Percentiles rank a stretch among this genome's conserved stretches.
These are phyloP conservation scores for Westerdykella sp. DNA, from an alignment of 2,329 filamentous ascomycete species.

Conservation along the genomic window DNA sequence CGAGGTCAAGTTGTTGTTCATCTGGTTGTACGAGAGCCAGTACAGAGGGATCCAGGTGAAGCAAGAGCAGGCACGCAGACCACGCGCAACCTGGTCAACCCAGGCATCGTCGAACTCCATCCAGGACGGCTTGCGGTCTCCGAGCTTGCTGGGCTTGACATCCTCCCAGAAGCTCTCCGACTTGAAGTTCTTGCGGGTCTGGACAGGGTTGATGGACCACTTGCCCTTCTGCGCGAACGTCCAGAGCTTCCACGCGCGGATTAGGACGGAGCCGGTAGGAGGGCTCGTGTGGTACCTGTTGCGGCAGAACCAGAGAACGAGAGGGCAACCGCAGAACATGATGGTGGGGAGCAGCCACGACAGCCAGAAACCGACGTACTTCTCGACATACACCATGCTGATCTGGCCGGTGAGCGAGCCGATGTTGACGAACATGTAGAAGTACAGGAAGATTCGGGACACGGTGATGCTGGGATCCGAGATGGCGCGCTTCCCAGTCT, in stretches of 20 bases:
- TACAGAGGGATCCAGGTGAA: slow-evolving; percentile 50
- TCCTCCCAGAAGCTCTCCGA: slow-evolving; percentile 58
- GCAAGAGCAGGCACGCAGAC: slow-evolving; percentile 35
- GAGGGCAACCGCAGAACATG: slow-evolving; percentile 57
- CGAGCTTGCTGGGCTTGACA: slow-evolving; percentile 61
- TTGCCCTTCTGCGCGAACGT: slow-evolving; percentile 57
- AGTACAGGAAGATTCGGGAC: slow-evolving; percentile 52
- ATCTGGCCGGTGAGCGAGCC: slow-evolving; percentile 58
- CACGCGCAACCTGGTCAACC: slow-evolving; percentile 54
- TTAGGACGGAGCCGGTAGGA: slow-evolving; percentile 65
- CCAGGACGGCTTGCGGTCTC: slow-evolving; percentile 56
- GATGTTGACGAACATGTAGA: slow-evolving; percentile 35
- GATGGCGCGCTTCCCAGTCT: slow-evolving; percentile 61
- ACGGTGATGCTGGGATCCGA: slow-evolving; percentile 64
- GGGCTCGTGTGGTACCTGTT: slow-evolving; percentile 58
- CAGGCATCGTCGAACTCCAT: slow-evolving; percentile 80
- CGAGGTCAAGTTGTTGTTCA: slow-evolving; percentile 50
- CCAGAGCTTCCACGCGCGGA: slow-evolving; percentile 60
- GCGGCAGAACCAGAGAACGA: slow-evolving; percentile 54
- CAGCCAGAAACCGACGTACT: slow-evolving; percentile 71
- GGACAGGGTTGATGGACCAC: slow-evolving; percentile 56
- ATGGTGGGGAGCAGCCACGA: slow-evolving; percentile 62
- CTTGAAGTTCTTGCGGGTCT: slow-evolving; percentile 54
- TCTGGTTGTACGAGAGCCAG: slow-evolving; percentile 49
- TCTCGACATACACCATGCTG: slow-evolving; percentile 67